phyloP scores from a whole-genome alignment of 2,329 filamentous ascomycete genomes.

The Colletotrichum chrysophilum region DNA sequence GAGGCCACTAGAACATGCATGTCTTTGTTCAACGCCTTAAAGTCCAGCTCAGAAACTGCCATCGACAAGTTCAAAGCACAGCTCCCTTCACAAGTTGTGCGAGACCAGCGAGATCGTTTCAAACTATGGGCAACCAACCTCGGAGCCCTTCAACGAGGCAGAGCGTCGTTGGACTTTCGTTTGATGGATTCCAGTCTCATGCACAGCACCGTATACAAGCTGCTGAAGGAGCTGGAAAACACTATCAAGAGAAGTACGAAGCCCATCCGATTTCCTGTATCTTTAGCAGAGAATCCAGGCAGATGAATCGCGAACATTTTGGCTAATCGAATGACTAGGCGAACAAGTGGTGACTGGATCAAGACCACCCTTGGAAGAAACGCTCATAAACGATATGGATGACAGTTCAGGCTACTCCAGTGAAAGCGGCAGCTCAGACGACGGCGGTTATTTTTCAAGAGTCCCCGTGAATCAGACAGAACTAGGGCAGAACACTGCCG shows the following conservation, averaged over 20 bases:
- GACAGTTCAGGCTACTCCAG: neutral
- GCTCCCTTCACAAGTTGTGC: neutral
- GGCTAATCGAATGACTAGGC: neutral
- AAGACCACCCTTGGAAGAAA: neutral
- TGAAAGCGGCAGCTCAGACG: neutral
- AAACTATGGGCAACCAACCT: neutral
- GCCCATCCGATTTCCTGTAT: no score
- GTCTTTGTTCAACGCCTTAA: neutral
- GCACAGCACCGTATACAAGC: neutral
- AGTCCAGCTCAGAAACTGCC: no score
- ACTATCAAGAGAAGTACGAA: neutral
- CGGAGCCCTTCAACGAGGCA: neutral
- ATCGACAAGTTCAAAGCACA: neutral
- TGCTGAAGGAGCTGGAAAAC: neutral
- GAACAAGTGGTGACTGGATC: neutral
- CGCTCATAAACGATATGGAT: neutral
- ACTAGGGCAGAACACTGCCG: neutral
- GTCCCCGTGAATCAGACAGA: neutral
- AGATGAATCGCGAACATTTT: no score
- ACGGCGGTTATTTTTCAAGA: neutral
- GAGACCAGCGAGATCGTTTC: neutral
- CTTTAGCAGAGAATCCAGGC: accelerated
- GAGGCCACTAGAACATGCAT: no score
- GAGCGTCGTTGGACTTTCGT: neutral
- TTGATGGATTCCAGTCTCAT: neutral